Base-by-base conservation (phyloP, 768 basidiomycete species). In the Tylopilus sp. region DNA sequence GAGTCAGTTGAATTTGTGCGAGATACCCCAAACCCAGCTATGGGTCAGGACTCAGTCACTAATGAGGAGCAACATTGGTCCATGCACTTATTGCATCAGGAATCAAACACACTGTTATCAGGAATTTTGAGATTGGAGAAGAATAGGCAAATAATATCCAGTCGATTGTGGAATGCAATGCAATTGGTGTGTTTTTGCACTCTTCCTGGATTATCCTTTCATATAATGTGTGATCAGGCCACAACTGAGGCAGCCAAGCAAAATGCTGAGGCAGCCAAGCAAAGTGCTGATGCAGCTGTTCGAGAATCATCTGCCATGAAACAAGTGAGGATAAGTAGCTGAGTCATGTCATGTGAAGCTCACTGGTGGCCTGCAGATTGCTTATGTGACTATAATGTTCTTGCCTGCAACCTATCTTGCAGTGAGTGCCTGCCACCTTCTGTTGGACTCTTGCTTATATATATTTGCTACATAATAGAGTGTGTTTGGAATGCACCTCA, bases 321-420 rank as follows among this genome's bases (percentile, higher is more conserved):
- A 48, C 65, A 67, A 49, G 61, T 65, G 39, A 45, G 57, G 5
- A 30, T 22, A 25, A 17, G 11, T 22, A 18, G 17, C 5, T 36
- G 18, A 1, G 39, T 30, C n/a, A n/a, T n/a, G n/a, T n/a, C n/a
- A n/a, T 30, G 13, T 8, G 20, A 33, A 28, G 5, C 48, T 51
- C 2, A 57, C 10, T 17, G 17, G 5, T 21, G 18, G n/a, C n/a
- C 26, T 11, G 40, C 52, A 81, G 62, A 76, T 84, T 26, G 73
- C 80, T 1, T 82, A 81, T 50, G 64, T 85, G 8, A 81, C 81
- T 0, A 80, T 83, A 79, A 61, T 82, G 30, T 84, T 83, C 65
- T 66, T 84, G 22, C 83, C 83, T 1, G 76, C 80, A 4, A 75
- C 72, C 9, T 81, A 81, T 48, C 63, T 64, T 40, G 55, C 67